phyloP scores from a whole-genome alignment of 352 stramenopile species.

The Peronospora tabacina region DNA sequence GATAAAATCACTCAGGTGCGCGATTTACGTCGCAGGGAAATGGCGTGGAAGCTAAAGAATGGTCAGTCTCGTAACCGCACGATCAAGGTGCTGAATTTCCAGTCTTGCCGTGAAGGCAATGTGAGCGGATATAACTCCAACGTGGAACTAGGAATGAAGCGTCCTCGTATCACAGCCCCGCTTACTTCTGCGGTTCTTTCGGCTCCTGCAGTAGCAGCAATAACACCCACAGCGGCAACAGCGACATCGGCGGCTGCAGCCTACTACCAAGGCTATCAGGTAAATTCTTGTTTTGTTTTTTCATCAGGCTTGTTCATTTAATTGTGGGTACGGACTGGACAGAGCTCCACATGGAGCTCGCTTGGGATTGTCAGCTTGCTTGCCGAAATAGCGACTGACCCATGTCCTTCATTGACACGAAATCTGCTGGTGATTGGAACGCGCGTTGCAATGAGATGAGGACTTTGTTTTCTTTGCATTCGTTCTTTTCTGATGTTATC shows the following conservation, averaged over 20 bases:
- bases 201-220: constrained; percentile 9
- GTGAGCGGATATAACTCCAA: constrained; percentile 30
- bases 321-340: constrained; percentile 21
- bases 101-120: constrained; percentile 17
- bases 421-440: constrained; percentile 21
- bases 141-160: constrained; percentile 42
- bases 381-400: constrained; percentile 20
- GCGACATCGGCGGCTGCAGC: constrained; percentile 26
- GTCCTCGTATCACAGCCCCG: constrained; percentile 38
- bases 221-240: constrained; percentile 12
- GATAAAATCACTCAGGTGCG: constrained; percentile 38
- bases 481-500: constrained; percentile 13
- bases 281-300: constrained; percentile 34
- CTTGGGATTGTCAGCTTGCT: constrained; percentile 14
- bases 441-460: constrained; percentile 23
- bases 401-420: constrained; percentile 24
- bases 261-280: constrained; percentile 81
- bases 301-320: constrained; percentile 17
- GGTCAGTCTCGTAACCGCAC: constrained; percentile 40
- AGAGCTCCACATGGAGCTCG: constrained; percentile 15
- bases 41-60: constrained; percentile 66
- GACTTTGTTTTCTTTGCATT: constrained; percentile 27
- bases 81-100: constrained; percentile 50
- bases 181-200: constrained; percentile 16
- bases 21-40: constrained; percentile 41